Evolutionary conservation across 2,329 filamentous ascomycete species (phyloP).

Genomic region (Botrytis fragariae): DNA sequence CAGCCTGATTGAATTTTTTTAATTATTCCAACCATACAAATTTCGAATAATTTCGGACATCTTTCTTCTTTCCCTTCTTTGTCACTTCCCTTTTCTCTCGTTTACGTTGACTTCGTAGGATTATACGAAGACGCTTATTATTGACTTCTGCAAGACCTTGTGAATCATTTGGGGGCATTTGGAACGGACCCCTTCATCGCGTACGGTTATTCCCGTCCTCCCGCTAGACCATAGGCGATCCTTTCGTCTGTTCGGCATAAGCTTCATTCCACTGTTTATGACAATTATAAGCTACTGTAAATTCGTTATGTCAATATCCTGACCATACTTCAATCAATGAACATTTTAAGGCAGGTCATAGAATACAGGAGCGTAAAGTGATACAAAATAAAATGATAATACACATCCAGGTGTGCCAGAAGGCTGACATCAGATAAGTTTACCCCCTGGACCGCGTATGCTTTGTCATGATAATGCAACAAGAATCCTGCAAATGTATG

Average conservation of each 20-base stretch:
- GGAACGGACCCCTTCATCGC: conserved; percentile 20
- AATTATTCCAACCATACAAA: conserved; percentile 1
- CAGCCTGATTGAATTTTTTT: background rate
- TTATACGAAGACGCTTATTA: conserved; percentile 15
- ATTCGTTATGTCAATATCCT: background rate
- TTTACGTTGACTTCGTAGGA: conserved; percentile 13
- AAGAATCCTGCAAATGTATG: conserved; percentile 16
- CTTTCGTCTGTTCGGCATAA: conserved; percentile 15
- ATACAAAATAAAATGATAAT: background rate
- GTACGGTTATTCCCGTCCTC: conserved; percentile 25
- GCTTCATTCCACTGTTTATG: conserved; percentile 3
- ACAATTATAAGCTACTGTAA: background rate
- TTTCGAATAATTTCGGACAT: background rate
- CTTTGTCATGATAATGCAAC: conserved; percentile 12
- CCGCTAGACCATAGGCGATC: conserved; percentile 4
- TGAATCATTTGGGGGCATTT: conserved; percentile 11
- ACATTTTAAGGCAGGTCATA: background rate
- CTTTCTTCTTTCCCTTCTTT: background rate
- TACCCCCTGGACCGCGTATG: conserved; percentile 2
- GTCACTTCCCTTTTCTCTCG: background rate
- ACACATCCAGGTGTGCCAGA: background rate
- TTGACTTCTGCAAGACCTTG: background rate
- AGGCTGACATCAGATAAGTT: conserved; percentile 17
- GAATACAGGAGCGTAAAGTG: background rate
- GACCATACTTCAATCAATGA: background rate